A percentile compares a stretch with the other conserved stretches of the same genome.
Evolutionary conservation across 1,284 basidiomycete genomes (phyloP).

Genomic region (Pseudozyma thailandica): DNA sequence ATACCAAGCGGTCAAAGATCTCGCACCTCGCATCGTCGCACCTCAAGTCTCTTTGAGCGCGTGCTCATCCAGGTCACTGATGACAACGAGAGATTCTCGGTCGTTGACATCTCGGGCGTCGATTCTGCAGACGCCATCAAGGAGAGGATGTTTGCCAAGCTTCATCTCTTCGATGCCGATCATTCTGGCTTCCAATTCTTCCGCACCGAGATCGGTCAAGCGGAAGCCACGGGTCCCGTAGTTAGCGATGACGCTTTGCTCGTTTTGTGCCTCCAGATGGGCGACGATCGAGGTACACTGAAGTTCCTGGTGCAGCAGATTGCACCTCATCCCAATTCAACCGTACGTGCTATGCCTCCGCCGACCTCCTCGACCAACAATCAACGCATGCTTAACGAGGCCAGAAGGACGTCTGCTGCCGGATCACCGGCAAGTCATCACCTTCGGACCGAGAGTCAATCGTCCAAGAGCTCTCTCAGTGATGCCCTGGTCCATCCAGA

Average conservation of each 20-base stretch:
- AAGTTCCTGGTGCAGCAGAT: constrained; percentile 64
- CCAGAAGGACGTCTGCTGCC: constrained; percentile 17
- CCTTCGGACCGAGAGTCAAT: constrained; percentile 48
- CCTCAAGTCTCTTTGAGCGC: constrained; percentile 41
- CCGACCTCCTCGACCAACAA: constrained; percentile 31
- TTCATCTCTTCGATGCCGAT: constrained; percentile 58
- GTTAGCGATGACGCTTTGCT: constrained; percentile 65
- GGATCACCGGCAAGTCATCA: constrained; percentile 37
- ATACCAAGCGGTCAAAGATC: constrained; percentile 14
- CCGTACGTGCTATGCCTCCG: constrained; percentile 47
- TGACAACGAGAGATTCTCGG: constrained; percentile 67
- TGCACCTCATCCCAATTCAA: constrained; percentile 39
- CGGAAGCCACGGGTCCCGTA: constrained; percentile 54
- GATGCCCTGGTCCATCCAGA: constrained; percentile 44
- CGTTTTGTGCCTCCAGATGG: constrained; percentile 63
- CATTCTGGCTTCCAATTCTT: constrained; percentile 53
- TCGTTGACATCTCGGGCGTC: constrained; percentile 65
- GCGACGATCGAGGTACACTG: constrained; percentile 65
- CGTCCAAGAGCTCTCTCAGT: constrained; percentile 55
- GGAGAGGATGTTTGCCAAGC: constrained; percentile 63
- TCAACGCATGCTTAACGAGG: constrained; percentile 26
- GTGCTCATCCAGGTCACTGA: constrained; percentile 66
- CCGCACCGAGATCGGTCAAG: constrained; percentile 65
- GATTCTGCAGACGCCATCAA: constrained; percentile 63
- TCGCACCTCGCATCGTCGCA: constrained; percentile 14